Percentiles rank a stretch among this genome's conserved stretches.
Conservation (phyloP, 1,284 basidiomycete species). For the Fomitopsis betulina region DNA sequence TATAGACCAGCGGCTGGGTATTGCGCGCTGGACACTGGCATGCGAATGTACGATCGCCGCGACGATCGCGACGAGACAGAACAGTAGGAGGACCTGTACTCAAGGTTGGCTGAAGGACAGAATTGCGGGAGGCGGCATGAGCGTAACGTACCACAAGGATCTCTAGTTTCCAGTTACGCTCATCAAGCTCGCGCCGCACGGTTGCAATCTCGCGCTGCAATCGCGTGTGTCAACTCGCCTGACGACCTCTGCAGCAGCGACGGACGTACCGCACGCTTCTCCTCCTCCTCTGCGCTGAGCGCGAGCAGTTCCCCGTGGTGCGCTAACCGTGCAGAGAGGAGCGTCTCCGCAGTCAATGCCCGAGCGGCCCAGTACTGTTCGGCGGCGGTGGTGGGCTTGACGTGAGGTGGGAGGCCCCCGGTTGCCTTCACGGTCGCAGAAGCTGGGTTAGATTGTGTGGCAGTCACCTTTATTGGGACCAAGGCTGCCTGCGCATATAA, state of each 20-base stretch:
- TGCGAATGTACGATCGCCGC: conserved; percentile 39
- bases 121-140: neutral
- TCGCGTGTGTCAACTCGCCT: conserved; percentile 3
- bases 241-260: neutral
- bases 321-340: conserved; percentile 39
- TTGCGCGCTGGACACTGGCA: conserved; percentile 3
- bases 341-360: conserved; percentile 55
- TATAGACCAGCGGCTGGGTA: conserved; percentile 25
- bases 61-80: conserved; percentile 36
- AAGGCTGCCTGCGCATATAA: conserved; percentile 12
- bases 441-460: neutral
- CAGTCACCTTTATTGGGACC: neutral
- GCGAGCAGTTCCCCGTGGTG: conserved; percentile 44
- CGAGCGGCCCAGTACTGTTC: conserved; percentile 66
- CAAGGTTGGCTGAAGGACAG: neutral
- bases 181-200: conserved; percentile 36
- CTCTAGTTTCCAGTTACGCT: conserved; percentile 44
- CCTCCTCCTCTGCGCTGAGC: conserved; percentile 36
- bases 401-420: neutral
- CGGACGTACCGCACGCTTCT: conserved; percentile 41
- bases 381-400: conserved; percentile 12
- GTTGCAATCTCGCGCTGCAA: conserved; percentile 38
- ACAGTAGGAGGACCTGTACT: conserved; percentile 37
- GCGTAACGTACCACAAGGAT: conserved; percentile 41
- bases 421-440: neutral